Evolutionary conservation across 352 stramenopile species (phyloP).

Genomic region (Blastocystis sp.): DNA sequence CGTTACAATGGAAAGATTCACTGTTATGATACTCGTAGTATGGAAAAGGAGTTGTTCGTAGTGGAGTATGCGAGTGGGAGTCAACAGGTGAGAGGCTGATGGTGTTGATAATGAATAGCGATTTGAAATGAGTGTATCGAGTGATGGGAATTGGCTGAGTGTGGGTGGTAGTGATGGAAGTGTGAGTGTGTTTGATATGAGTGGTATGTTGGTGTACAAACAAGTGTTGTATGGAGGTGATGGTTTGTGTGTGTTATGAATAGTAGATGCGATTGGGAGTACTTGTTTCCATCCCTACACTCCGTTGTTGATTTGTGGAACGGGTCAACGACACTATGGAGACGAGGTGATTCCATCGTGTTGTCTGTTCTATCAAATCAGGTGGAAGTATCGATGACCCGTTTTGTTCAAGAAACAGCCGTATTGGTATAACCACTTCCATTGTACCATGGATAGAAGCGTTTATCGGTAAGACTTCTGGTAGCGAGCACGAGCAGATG

Average conservation of each 20-base stretch:
- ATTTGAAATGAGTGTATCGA: slow-evolving; percentile 30
- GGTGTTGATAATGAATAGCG: background rate
- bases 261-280: slow-evolving; percentile 10
- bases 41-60: background rate
- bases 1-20: slow-evolving; percentile 8
- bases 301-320: slow-evolving; percentile 37
- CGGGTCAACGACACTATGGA: slow-evolving; percentile 36
- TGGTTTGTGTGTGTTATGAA: background rate
- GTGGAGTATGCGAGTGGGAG: background rate
- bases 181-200: background rate
- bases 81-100: slow-evolving; percentile 10
- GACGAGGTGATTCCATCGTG: slow-evolving; percentile 19
- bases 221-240: slow-evolving; percentile 2
- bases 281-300: slow-evolving; percentile 39
- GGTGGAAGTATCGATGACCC: background rate
- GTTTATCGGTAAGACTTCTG: slow-evolving; percentile 55
- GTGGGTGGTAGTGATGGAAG: background rate
- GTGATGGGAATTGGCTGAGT: slow-evolving; percentile 27
- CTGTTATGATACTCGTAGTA: slow-evolving; percentile 10
- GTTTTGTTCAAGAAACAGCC: background rate
- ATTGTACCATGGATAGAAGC: slow-evolving; percentile 4
- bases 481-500: background rate
- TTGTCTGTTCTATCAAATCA: slow-evolving; percentile 53
- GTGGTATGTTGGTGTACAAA: slow-evolving; percentile 1
- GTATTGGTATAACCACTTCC: slow-evolving; percentile 4